Evolutionary conservation across 176 grass and related monocot genomes (phyloP).

Genomic region (Thinopyrum elongatum): DNA sequence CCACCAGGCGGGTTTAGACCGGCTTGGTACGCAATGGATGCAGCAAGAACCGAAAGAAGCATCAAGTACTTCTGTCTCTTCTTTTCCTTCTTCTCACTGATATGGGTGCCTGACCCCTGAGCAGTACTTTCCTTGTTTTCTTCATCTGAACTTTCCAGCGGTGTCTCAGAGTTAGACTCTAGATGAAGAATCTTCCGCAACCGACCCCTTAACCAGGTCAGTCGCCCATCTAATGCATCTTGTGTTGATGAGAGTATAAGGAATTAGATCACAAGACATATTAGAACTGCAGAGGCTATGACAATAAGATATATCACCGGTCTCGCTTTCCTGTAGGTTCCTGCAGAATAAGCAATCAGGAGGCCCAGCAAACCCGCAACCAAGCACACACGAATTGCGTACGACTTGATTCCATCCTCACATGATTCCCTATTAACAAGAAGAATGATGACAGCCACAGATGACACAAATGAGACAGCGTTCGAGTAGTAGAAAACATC

Average conservation of each 20-base stretch:
- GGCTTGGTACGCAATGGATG: constrained; percentile 49
- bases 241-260: not conserved
- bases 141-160: not conserved
- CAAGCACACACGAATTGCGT: constrained; percentile 24
- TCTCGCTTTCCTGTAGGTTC: constrained; percentile 30
- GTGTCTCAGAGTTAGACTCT: not conserved
- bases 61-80: constrained; percentile 45
- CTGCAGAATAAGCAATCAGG: constrained; percentile 30
- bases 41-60: constrained; percentile 52
- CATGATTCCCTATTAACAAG: constrained; percentile 43
- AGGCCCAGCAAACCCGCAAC: constrained; percentile 33
- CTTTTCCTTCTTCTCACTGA: not conserved
- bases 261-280: constrained; percentile 25
- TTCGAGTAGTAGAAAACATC: constrained; percentile 46
- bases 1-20: constrained; percentile 55
- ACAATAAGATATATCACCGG: constrained; percentile 18
- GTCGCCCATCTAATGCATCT: not conserved
- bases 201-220: not conserved
- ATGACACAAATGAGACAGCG: constrained; percentile 34
- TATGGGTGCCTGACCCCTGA: not conserved
- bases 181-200: not conserved
- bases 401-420: constrained; percentile 44
- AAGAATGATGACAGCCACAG: constrained; percentile 31
- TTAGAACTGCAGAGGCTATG: constrained; percentile 20
- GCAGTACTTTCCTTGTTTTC: not conserved